Conservation (phyloP, 495 filamentous ascomycete genomes). For the Neurospora discreta region DNA sequence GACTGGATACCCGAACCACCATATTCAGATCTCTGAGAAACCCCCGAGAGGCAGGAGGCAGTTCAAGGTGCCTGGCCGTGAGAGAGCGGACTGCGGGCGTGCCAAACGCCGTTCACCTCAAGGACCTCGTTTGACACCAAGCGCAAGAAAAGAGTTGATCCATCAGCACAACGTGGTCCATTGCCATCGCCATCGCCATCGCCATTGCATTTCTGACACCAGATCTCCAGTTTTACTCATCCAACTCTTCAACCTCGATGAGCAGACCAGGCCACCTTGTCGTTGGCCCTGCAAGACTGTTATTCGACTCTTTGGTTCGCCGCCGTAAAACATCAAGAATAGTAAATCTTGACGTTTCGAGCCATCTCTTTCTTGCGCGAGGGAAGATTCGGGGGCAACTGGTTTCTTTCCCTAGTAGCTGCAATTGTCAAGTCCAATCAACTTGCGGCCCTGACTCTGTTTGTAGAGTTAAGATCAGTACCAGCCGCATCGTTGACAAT, state of each 20-base stretch:
- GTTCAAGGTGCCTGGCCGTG: background rate
- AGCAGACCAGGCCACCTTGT: slow-evolving; percentile 54
- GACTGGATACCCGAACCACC: background rate
- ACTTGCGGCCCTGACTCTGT: background rate
- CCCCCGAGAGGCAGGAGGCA: background rate
- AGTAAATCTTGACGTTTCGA: slow-evolving; percentile 17
- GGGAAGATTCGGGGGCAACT: slow-evolving; percentile 1
- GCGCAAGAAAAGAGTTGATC: background rate
- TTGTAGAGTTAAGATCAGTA: background rate
- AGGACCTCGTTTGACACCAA: background rate
- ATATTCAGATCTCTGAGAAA: background rate
- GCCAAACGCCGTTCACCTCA: background rate
- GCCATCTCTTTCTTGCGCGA: slow-evolving; percentile 2
- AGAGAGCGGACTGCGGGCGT: background rate
- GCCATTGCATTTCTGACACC: background rate
- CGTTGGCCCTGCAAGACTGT: slow-evolving; percentile 45
- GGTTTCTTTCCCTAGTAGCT: slow-evolving; percentile 4
- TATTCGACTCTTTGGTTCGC: slow-evolving; percentile 48
- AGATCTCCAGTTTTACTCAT: background rate
- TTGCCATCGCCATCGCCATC: background rate
- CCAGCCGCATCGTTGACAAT: background rate
- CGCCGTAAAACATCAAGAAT: slow-evolving; percentile 13
- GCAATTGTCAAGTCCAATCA: slow-evolving; percentile 3
- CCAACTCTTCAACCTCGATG: slow-evolving; percentile 51
- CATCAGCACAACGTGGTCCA: background rate